Base-by-base conservation (phyloP, 441 rosid species). In the Geranium incanum region DNA sequence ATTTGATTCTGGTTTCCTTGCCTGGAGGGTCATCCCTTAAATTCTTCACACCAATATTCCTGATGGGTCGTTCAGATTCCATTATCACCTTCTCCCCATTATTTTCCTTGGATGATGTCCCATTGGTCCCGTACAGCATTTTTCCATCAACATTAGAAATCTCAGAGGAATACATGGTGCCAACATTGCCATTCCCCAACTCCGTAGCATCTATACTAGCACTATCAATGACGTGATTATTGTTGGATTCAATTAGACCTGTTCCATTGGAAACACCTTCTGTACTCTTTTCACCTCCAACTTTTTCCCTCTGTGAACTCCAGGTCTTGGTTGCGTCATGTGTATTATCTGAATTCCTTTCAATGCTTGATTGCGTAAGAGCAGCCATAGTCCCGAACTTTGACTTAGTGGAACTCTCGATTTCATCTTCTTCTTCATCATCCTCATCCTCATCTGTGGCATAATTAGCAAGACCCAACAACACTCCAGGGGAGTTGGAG, bases 381-480 rank as follows among this genome's bases (percentile, higher is more conserved):
- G 68, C 70, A 55, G 60, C 77, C 78, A 74, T 70, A 57, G 81
- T 77, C 76, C 73, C 71, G 37, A 72, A 72, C 74, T 66, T 77
- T 72, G 73, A 74, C 62, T 79, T 21, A 52, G 77, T 72, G 70
- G 85, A 78, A 76, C 79, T 83, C 74, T 81, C 82, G 60, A 72
- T 75, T 84, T 84, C 92, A 76, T 70, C 82, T 81, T 71, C 77
- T 33, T 66, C 88, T 3, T 80, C 76, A 45, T 79, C 87, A 45
- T 79, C 87, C 55, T 79, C 87, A 45, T 79, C 87, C 55, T 92
- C 95, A 68, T 95, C 99, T 70, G 99, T 86, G 72, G 90, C 88
- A 86, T 95, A 95, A 81, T 81, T 92, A 77, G 81, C 97, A 74
- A 95, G 99, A 81, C 99, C 99, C 77, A 92, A 78, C 36, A 95